These are phyloP conservation scores for Gentiana straminea DNA, from an alignment of 257 asterid genomes.

Conservation along the genomic window DNA sequence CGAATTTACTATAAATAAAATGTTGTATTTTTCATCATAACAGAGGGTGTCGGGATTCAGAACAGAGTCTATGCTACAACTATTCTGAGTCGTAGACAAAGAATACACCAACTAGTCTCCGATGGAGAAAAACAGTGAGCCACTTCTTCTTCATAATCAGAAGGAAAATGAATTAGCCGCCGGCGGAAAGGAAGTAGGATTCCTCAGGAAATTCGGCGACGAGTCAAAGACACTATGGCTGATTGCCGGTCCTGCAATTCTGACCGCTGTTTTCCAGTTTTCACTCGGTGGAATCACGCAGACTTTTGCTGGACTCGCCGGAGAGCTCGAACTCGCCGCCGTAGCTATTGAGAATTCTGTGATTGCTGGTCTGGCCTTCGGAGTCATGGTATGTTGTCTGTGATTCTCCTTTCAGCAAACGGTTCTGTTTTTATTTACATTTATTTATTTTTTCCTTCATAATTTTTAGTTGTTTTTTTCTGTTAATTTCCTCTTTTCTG, in stretches of 20 bases:
- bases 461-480: background rate
- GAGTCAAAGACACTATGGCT: conserved; percentile 65
- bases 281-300: conserved; percentile 69
- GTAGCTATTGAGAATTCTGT: conserved; percentile 80
- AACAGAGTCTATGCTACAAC: no score
- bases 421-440: no score
- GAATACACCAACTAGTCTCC: no score
- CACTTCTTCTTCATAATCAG: conserved; percentile 7
- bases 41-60: no score
- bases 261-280: conserved; percentile 59
- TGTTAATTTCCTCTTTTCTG: no score
- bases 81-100: no score
- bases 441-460: no score
- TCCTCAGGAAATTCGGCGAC: conserved; percentile 3
- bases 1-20: no score
- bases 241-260: conserved; percentile 65
- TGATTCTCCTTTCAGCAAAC: background rate
- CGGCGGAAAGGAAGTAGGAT: background rate
- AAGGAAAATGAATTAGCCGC: background rate
- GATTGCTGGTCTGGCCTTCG: conserved; percentile 64
- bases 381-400: conserved; percentile 46
- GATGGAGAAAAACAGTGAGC: conserved; percentile 7
- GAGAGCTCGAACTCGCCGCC: conserved; percentile 72
- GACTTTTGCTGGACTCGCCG: conserved; percentile 50
- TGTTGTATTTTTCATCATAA: no score